Evolutionary conservation across 2,329 filamentous ascomycete genomes (phyloP).

Genomic region (Talaromyces sp.): DNA sequence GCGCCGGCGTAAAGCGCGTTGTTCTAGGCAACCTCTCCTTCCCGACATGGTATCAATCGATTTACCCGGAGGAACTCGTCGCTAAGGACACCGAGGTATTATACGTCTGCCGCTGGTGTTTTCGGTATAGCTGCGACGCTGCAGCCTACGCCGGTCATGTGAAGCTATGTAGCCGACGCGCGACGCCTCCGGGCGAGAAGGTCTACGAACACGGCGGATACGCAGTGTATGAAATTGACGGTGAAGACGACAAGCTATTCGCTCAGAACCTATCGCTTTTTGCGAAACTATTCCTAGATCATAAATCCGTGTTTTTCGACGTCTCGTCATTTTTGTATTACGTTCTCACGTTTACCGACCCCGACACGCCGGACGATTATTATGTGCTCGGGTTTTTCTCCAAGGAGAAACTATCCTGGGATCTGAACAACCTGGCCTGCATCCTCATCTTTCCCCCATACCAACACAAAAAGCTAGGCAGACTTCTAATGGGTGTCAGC

Average conservation of each 20-base stretch:
- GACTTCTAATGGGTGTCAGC: slow-evolving; percentile 84
- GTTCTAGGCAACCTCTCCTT: slow-evolving; percentile 81
- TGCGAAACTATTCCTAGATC: slow-evolving; percentile 95
- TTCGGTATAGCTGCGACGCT: slow-evolving; percentile 70
- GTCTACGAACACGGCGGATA: slow-evolving; percentile 78
- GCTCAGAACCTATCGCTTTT: slow-evolving; percentile 95
- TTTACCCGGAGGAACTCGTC: slow-evolving; percentile 71
- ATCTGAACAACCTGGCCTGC: slow-evolving; percentile 95
- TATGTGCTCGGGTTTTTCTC: slow-evolving; percentile 94
- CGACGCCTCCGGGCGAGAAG: slow-evolving; percentile 63
- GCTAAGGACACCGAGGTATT: slow-evolving; percentile 56
- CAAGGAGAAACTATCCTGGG: slow-evolving; percentile 98
- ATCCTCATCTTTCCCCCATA: slow-evolving; percentile 95
- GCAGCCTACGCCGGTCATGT: slow-evolving; percentile 37
- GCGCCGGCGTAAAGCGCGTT: slow-evolving; percentile 76
- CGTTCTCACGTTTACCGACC: slow-evolving; percentile 72
- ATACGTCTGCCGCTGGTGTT: slow-evolving; percentile 89
- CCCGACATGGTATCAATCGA: slow-evolving; percentile 88
- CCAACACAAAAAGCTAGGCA: slow-evolving; percentile 84
- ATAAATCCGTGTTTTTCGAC: slow-evolving; percentile 98
- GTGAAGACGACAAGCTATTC: slow-evolving; percentile 81
- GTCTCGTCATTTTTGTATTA: slow-evolving; percentile 94
- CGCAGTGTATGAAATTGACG: slow-evolving; percentile 89
- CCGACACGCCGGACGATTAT: slow-evolving; percentile 37
- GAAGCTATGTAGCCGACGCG: slow-evolving; percentile 53